Evolutionary conservation across 768 basidiomycete species (phyloP), one percentile per base, ranked within the genome.

Genomic region (Tylopilus vinaceipallidus): DNA sequence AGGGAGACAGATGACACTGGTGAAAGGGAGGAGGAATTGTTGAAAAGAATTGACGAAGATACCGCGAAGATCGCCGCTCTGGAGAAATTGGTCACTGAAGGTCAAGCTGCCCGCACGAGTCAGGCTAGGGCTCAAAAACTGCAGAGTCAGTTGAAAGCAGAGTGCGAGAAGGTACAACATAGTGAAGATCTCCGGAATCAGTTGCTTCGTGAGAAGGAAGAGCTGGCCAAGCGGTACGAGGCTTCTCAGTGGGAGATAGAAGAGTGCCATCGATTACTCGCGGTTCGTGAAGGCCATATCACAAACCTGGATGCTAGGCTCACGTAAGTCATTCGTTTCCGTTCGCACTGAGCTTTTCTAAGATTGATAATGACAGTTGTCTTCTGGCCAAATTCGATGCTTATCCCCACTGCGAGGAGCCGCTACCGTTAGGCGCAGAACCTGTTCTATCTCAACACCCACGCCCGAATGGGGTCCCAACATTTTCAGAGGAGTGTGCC

Each of bases 21-120:
- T 19, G 70, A 71, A 50, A 71, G 87, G 43, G 88, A 89, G 61
- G 75, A 77, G 22, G 81, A 81, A 46, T 59, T 89, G 24, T 52
- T 84, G 62, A 73, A 76, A 64, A 74, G 88, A 54, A 80, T 90
- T 24, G 86, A 89, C 37, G 84, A 86, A 58, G 86, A 89, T 53
- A 83, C 83, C 41, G 81, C 78, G 6, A 85, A 81, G 65, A 82
- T 88, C 30, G 66, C 70, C 3, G 75, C 80, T 3, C 60, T 88
- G 48, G 82, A 86, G 60, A 66, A 63, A 38, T 65, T 79, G 64
- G 60, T 80, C 3, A 63, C 70, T 20, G 74, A 74, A 26, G 61
- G 70, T n/a, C 67, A 73, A 20, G 64, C 73, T 38, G 47, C 70
- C 10, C 53, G 53, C 38, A 47, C 56, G 14, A 60, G 36, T 39